phyloP scores from a whole-genome alignment of 371 early-diverging fungal genomes.

The Lichtheimia corymbifera region DNA sequence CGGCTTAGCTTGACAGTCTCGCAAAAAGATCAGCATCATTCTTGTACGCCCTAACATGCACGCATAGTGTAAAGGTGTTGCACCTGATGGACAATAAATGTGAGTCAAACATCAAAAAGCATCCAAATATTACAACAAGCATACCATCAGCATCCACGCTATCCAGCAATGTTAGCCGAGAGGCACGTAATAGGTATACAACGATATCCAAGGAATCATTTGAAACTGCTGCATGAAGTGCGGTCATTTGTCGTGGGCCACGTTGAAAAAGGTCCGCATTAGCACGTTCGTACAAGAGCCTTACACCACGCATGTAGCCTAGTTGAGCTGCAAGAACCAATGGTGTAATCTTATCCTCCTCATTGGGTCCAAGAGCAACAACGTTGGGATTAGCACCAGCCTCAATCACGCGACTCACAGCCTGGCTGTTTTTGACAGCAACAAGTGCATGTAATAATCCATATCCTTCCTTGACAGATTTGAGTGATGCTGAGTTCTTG shows the following conservation, averaged over 20 bases:
- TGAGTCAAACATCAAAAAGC: not conserved
- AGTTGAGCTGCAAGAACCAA: conserved; percentile 38
- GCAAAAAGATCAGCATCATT: conserved; percentile 24
- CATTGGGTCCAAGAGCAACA: conserved; percentile 21
- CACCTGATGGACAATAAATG: conserved; percentile 22
- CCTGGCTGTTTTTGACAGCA: conserved; percentile 29
- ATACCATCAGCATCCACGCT: conserved; percentile 31
- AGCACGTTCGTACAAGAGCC: conserved; percentile 29
- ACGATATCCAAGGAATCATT: conserved; percentile 31
- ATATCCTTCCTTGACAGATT: conserved; percentile 44
- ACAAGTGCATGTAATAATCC: conserved; percentile 43
- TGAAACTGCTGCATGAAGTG: conserved; percentile 40
- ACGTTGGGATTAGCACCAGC: conserved; percentile 40
- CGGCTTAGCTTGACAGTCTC: conserved; percentile 21
- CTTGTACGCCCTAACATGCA: conserved; percentile 33
- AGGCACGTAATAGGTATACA: conserved; percentile 21
- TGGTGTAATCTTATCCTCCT: conserved; percentile 27
- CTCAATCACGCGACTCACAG: conserved; percentile 29
- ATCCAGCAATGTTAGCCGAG: conserved; percentile 23
- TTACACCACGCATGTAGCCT: conserved; percentile 35
- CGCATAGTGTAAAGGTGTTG: conserved; percentile 51
- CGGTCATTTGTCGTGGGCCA: conserved; percentile 34
- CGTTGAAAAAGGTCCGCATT: conserved; percentile 19
- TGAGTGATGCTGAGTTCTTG: conserved; percentile 33
- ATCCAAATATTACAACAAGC: not conserved